Evolutionary conservation across 805 yeast species (phyloP), one percentile per base, ranked within the genome.

Genomic region (Myxozyma lipomycoides): DNA sequence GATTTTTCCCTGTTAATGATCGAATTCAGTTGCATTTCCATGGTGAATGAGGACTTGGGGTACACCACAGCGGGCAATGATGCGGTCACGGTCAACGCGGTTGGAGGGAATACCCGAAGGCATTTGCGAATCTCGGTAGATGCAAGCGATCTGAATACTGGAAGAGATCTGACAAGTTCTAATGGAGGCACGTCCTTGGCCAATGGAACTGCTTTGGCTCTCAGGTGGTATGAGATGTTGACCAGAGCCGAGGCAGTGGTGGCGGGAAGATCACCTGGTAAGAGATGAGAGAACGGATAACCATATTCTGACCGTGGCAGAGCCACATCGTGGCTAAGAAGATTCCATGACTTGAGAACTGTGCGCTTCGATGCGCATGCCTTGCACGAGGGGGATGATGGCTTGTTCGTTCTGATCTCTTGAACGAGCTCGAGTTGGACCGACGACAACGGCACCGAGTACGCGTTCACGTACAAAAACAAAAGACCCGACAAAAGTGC

Each of bases 41-140:
- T 75, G 0, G 93, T 84, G 63, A 93, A 87, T 0, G 83, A 75
- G 0, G 96, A 84, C 64, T 86, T 83, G 10, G 98, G 98, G 66
- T 86, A 86, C 28, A 86, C 77, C 15, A 89, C 95, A 56, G 85
- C 85, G 1, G 98, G 98, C 44, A 93, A 72, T 15, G 83, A 84
- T 6, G 95, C 93, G 24, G 84, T 79, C 4, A 96, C 95, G 2
- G 88, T 83, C 34, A 93, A 83, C 39, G 84, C 86, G 0, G 98
- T 91, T 5, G 99, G 98, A 0, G 98, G 98, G 68, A 93, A 93
- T 1, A 93, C 86, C 54, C 99, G 77, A 35, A 88, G 70, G 1
- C 96, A 86, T 63, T 86, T 87, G 60, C 89, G 76, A 64, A 90
- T 96, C 2, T 86, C 86, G 4, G 93, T 91, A 41, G 87, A 73